A percentile compares a stretch with the other conserved stretches of the same genome.
Evolutionary conservation across 2,329 filamentous ascomycete genomes (phyloP).

Genomic region (Aspergillus sp.): DNA sequence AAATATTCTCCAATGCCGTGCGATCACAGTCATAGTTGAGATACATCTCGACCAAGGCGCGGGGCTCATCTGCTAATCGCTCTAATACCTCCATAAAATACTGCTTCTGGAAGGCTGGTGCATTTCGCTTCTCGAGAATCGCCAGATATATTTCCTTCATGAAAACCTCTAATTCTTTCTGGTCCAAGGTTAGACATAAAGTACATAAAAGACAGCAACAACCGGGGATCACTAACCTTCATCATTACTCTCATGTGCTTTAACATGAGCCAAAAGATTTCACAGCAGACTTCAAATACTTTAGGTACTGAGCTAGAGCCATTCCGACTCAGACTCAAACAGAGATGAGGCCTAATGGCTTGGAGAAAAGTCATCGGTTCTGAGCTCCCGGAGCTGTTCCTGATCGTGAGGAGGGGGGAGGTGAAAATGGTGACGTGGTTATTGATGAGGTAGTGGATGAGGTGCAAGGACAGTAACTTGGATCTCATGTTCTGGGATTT

Average conservation of each 20-base stretch:
- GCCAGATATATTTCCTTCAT: conserved; percentile 95
- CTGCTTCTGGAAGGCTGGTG: conserved; percentile 86
- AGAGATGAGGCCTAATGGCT: conserved; percentile 95
- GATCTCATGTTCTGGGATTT: conserved; percentile 96
- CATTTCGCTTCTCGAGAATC: conserved; percentile 82
- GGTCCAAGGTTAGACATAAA: conserved; percentile 17
- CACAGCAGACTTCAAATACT: conserved; percentile 93
- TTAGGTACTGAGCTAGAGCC: conserved; percentile 88
- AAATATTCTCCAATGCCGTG: conserved; percentile 91
- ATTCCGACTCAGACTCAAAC: conserved; percentile 90
- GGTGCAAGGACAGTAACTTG: conserved; percentile 90
- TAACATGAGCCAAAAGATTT: conserved; percentile 97
- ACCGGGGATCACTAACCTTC: conserved; percentile 62
- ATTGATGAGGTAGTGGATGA: conserved; percentile 92
- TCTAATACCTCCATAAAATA: conserved; percentile 86
- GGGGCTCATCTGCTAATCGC: conserved; percentile 79
- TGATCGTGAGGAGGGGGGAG: conserved; percentile 88
- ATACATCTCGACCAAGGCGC: conserved; percentile 90
- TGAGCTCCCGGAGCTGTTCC: conserved; percentile 83
- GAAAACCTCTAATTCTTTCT: conserved; percentile 98
- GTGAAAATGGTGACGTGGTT: conserved; percentile 91
- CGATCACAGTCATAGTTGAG: conserved; percentile 98
- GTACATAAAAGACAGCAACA: not conserved
- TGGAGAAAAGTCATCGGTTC: conserved; percentile 83
- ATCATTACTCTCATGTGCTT: conserved; percentile 90